These are phyloP conservation scores for Papilionanthe hybrid DNA, from an alignment of 116 monocot species.

Conservation along the genomic window DNA sequence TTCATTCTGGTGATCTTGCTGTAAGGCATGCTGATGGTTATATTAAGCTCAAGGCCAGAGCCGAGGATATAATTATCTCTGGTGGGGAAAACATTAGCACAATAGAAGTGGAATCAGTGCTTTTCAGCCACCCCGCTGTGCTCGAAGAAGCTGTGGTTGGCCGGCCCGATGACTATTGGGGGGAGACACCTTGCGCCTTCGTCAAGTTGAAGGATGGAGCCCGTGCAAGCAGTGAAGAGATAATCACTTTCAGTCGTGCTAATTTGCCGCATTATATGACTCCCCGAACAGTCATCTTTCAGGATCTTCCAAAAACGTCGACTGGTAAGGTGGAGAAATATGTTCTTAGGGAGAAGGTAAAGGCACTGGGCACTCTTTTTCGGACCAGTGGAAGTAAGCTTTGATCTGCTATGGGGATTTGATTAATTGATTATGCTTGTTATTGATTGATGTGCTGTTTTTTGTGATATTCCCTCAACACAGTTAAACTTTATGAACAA, in stretches of 20 bases:
- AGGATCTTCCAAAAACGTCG: conserved; percentile 65
- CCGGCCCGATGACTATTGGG: conserved; percentile 62
- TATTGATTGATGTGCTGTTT: background rate
- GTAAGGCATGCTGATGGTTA: conserved; percentile 65
- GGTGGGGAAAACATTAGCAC: conserved; percentile 91
- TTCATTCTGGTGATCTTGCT: conserved; percentile 60
- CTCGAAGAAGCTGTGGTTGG: conserved; percentile 73
- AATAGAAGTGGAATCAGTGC: conserved; percentile 68
- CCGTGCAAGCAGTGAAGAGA: conserved; percentile 33
- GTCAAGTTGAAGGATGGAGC: conserved; percentile 60
- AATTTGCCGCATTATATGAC: conserved; percentile 64
- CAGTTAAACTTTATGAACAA: background rate
- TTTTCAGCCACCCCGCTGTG: conserved; percentile 59
- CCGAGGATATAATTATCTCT: conserved; percentile 77
- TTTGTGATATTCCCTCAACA: background rate
- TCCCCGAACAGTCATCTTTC: conserved; percentile 51
- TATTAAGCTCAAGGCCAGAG: conserved; percentile 64
- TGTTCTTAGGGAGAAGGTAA: conserved; percentile 60
- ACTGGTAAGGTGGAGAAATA: conserved; percentile 80
- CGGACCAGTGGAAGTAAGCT: conserved; percentile 24
- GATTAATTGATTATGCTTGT: background rate
- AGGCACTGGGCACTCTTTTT: conserved; percentile 37
- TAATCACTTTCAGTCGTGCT: conserved; percentile 45
- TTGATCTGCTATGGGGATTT: conserved; percentile 5
- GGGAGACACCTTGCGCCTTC: conserved; percentile 80